Conservation (phyloP, 2,329 filamentous ascomycete species). For the Mariannaea elegans region DNA sequence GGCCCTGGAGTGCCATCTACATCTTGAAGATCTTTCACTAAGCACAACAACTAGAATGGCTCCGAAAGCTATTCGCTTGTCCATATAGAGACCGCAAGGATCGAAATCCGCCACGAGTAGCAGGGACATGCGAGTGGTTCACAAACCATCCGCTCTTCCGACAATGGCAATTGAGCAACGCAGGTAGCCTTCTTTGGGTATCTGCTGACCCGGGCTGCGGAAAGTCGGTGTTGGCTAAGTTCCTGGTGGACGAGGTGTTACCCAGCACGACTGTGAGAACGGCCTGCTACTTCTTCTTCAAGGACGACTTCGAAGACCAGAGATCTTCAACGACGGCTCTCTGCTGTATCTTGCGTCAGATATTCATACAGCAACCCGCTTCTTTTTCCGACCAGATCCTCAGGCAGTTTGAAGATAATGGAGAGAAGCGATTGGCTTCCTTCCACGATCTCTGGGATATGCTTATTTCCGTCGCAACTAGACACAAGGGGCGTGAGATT, state of each 20-base stretch:
- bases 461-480: constrained; percentile 27
- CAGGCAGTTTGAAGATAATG: constrained; percentile 30
- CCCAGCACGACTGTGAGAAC: constrained; percentile 26
- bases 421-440: constrained; percentile 26
- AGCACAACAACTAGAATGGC: background rate
- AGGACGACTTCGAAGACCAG: constrained; percentile 51
- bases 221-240: constrained; percentile 53
- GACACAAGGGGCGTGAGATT: constrained; percentile 32
- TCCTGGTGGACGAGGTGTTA: constrained; percentile 47
- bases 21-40: too few relatives aligned
- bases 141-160: background rate
- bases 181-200: constrained; percentile 32
- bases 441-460: constrained; percentile 45
- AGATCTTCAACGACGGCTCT: constrained; percentile 43
- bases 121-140: constrained; percentile 12
- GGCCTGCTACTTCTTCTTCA: constrained; percentile 56
- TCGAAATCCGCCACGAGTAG: background rate
- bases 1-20: too few relatives aligned
- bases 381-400: constrained; percentile 36
- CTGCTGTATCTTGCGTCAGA: constrained; percentile 48
- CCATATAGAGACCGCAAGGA: constrained; percentile 3
- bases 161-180: background rate
- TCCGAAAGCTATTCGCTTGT: background rate
- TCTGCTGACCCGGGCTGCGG: constrained; percentile 56
- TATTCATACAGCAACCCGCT: constrained; percentile 40